Evolutionary conservation across 208 protist genomes (phyloP), one percentile per base, ranked within the genome.

Genomic region (Blechomonas ayalai): DNA sequence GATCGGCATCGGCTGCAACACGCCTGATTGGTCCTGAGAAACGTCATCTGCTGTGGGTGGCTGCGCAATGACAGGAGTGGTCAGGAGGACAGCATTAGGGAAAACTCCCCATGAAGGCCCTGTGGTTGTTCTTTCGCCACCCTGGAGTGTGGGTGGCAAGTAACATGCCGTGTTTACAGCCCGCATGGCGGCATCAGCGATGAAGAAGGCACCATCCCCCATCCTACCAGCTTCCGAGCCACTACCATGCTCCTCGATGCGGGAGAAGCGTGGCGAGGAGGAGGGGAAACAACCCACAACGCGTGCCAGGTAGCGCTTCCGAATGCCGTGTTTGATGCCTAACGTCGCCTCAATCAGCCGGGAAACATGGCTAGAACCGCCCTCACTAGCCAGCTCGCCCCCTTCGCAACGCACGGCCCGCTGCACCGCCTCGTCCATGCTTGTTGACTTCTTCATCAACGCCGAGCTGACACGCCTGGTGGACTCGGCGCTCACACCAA

Each of bases 371-470:
- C n/a, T n/a, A 32, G 34, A 4, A 26, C 10, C 2, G 58, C 52
- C 37, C 64, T 56, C 2, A 60, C 66, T 12, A 73, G 41, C 32
- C 68, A 73, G 40, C 37, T 12, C 38, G 19, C 18, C 15, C 13
- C 23, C 15, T 29, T 19, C 8, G 40, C 7, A 12, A 25, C 3
- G 12, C 18, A 73, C n/a, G 31, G 67, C 37, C 1, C 29, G 13
- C 24, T 54, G 15, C 15, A 73, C 59, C 4, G 66, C 59, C 3
- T 37, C 43, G 24, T 83, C 73, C 47, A 90, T 71, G 18, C 65
- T 52, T 19, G 69, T 68, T 10, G 75, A 70, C 55, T 92, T 92
- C 3, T 39, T 50, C 64, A 79, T 83, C 4, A 92, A 47, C 0
- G 60, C 58, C 22, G 51, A 42, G 18, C 76, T 67, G 16, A 92